Conservation (phyloP, 768 basidiomycete species). For the Lentinula boryana region DNA sequence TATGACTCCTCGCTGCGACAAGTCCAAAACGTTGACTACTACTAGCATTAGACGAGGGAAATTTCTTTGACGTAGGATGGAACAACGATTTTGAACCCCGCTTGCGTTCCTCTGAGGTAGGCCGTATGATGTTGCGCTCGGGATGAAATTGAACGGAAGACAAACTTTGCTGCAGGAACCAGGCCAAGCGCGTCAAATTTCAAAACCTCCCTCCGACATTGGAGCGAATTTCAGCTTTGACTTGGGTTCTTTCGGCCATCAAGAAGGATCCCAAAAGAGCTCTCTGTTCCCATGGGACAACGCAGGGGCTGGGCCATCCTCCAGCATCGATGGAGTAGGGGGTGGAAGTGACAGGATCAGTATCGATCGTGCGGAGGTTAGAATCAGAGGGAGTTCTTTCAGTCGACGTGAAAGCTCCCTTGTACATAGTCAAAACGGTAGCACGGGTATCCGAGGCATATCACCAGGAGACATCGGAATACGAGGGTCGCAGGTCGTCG, state of each 20-base stretch:
- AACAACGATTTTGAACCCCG: not conserved
- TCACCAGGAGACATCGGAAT: conserved; percentile 46
- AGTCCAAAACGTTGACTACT: not conserved
- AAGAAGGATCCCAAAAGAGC: conserved; percentile 55
- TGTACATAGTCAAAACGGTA: conserved; percentile 41
- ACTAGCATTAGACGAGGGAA: not conserved
- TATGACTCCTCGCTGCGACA: not conserved
- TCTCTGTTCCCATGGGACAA: conserved; percentile 83
- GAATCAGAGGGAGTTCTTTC: conserved; percentile 45
- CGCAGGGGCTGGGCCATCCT: conserved; percentile 56
- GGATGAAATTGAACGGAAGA: not conserved
- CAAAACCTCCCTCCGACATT: conserved; percentile 46
- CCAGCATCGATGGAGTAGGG: conserved; percentile 38
- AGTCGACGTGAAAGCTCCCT: conserved; percentile 57
- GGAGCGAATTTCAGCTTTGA: conserved; percentile 47
- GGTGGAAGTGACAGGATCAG: conserved; percentile 40
- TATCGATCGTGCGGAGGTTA: conserved; percentile 47
- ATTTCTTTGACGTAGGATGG: not conserved
- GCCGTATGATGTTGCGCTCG: not conserved
- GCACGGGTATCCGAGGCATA: conserved; percentile 33
- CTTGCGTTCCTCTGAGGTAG: conserved; percentile 52
- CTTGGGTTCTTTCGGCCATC: conserved; percentile 24
- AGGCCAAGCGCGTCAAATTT: conserved; percentile 74
- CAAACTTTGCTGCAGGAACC: conserved; percentile 54
- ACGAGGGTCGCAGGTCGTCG: conserved; percentile 36